Base-by-base conservation (phyloP, 805 yeast genomes). In the Yarrowia sp. region DNA sequence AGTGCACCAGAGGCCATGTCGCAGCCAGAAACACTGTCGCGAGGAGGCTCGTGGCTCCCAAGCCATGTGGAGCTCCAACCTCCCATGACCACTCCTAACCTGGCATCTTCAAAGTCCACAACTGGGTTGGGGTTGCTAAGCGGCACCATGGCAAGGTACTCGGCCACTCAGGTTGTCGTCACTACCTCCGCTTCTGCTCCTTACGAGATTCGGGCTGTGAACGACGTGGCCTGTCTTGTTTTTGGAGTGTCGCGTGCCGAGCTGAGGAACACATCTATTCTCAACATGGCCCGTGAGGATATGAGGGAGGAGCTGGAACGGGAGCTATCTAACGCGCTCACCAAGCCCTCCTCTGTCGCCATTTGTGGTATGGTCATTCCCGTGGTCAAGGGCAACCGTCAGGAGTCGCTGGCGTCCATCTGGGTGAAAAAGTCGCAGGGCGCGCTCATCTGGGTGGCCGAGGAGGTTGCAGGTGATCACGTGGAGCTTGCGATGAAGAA, bases 151-250 rank as follows among this genome's bases (percentile, higher is more conserved):
- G 61, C 61, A 1, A 38, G 63, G 70, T 87, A 86, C 66, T 78
- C 77, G 8, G 75, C 88, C 0, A 79, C 84, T 1, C 95, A 90
- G 71, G 95, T 97, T 0, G 87, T 92, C 12, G 87, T 92, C 73
- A 90, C 97, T 0, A 89, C 96, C 56, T 85, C 85, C 2, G 77
- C 82, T 24, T 84, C 82, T 14, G 81, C 82, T 54, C 98, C 98
- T 0, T 92, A 95, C 92, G 77, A 79, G 28, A 82, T 92, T 58
- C 84, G 84, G 70, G 92, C 96, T 7, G 91, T 96, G 16, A 92
- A 93, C 73, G 98, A 92, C 75, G 79, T 92, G 68, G 96, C 97
- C 0, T 89, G 96, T 71, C 79, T 91, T 66, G 85, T 90, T 78
- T 89, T 92, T 76, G 97, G 97, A 17, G 84, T 89, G 3, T 85